phyloP scores from a whole-genome alignment of 352 stramenopile genomes.

The Phytophthora meadii region DNA sequence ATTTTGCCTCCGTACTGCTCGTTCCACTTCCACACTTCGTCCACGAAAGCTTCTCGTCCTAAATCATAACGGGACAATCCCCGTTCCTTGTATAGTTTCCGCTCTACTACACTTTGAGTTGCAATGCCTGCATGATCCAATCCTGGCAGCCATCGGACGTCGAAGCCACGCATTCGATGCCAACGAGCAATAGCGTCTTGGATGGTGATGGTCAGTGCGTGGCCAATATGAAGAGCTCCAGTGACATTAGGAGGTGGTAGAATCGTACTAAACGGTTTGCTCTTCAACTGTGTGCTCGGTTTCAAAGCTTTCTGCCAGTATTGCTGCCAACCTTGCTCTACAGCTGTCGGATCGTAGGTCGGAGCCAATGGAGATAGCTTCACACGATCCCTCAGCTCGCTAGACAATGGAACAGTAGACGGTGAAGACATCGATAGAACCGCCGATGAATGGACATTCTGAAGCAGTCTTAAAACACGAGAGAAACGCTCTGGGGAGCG shows the following conservation, averaged over 20 bases:
- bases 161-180: constrained; percentile 98
- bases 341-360: constrained; percentile 66
- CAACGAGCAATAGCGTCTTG: constrained; percentile 97
- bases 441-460: constrained; percentile 9
- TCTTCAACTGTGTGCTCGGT: constrained; percentile 27
- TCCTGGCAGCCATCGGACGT: constrained; percentile 97
- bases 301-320: constrained; percentile 71
- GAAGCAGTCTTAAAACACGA: neutral
- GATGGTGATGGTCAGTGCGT: constrained; percentile 97
- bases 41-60: constrained; percentile 96
- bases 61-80: constrained; percentile 94
- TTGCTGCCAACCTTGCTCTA: constrained; percentile 76
- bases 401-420: constrained; percentile 41
- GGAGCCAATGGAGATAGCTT: constrained; percentile 56
- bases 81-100: constrained; percentile 96
- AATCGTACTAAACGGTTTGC: constrained; percentile 75
- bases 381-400: constrained; percentile 59
- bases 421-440: neutral
- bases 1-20: constrained; percentile 97
- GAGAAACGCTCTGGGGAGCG: constrained; percentile 5
- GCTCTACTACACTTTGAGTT: constrained; percentile 99
- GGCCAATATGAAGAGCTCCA: constrained; percentile 97
- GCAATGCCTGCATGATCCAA: constrained; percentile 99
- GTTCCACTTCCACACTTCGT: constrained; percentile 99
- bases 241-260: constrained; percentile 99